Percentiles rank a stretch among this genome's conserved stretches.
Evolutionary conservation across 1,284 basidiomycete species (phyloP).

Genomic region (Cutaneotrichosporon mucoides): DNA sequence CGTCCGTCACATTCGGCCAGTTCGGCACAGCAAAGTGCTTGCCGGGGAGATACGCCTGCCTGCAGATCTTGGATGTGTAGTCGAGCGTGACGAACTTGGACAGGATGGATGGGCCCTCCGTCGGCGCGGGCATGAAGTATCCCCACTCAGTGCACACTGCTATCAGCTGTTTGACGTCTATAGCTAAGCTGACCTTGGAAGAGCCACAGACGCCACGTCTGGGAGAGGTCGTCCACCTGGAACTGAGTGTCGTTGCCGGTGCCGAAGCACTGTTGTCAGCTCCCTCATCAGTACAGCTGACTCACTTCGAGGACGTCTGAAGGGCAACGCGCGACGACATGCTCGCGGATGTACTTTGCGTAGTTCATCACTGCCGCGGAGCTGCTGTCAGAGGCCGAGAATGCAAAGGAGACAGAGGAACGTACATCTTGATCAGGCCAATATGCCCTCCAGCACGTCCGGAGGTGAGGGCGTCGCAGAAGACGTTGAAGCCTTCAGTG

Average conservation of each 20-base stretch:
- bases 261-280: slow-evolving; percentile 70
- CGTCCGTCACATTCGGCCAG: slow-evolving; percentile 69
- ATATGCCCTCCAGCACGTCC: slow-evolving; percentile 31
- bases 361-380: slow-evolving; percentile 63
- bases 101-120: slow-evolving; percentile 38
- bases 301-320: slow-evolving; percentile 41
- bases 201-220: slow-evolving; percentile 79
- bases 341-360: slow-evolving; percentile 68
- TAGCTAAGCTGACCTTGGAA: slow-evolving; percentile 59
- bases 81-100: slow-evolving; percentile 64
- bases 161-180: slow-evolving; percentile 1
- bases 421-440: slow-evolving; percentile 37
- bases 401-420: slow-evolving; percentile 25
- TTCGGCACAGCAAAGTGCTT: slow-evolving; percentile 66
- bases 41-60: slow-evolving; percentile 76
- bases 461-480: slow-evolving; percentile 61
- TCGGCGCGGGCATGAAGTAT: slow-evolving; percentile 60
- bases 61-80: slow-evolving; percentile 75
- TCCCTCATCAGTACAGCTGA: neutral
- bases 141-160: slow-evolving; percentile 83
- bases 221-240: slow-evolving; percentile 58
- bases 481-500: slow-evolving; percentile 46
- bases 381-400: slow-evolving; percentile 19
- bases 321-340: slow-evolving; percentile 61
- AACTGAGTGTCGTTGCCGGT: slow-evolving; percentile 67